These are phyloP conservation scores for Phytopythium cucurbitacearum DNA, from an alignment of 352 stramenopile species.

Conservation along the genomic window DNA sequence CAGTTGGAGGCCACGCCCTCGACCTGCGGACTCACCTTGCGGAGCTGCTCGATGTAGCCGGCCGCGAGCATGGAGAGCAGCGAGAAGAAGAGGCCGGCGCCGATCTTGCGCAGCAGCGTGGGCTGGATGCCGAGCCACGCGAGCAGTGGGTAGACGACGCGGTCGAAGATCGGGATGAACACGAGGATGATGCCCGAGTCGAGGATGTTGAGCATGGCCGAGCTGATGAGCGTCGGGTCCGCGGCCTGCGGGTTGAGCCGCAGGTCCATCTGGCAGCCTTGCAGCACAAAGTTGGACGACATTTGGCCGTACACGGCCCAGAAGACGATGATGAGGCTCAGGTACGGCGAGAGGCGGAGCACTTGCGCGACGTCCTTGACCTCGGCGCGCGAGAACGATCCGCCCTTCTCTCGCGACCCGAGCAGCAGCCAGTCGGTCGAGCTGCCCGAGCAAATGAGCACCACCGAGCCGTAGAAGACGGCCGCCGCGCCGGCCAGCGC, in stretches of 20 bases:
- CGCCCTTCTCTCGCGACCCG: constrained; percentile 44
- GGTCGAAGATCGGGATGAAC: constrained; percentile 89
- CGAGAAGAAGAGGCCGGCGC: constrained; percentile 76
- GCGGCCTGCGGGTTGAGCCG: constrained; percentile 34
- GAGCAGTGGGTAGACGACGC: constrained; percentile 74
- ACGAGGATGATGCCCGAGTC: constrained; percentile 88
- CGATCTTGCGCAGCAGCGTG: constrained; percentile 87
- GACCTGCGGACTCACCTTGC: constrained; percentile 52
- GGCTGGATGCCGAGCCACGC: constrained; percentile 58
- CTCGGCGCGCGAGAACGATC: constrained; percentile 46
- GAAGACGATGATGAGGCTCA: constrained; percentile 85
- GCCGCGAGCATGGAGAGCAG: constrained; percentile 70
- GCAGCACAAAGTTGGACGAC: constrained; percentile 80
- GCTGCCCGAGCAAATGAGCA: constrained; percentile 60
- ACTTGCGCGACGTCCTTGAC: constrained; percentile 78
- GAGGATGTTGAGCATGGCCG: constrained; percentile 84
- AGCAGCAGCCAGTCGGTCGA: constrained; percentile 58
- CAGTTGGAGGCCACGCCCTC: constrained; percentile 68
- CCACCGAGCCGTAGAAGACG: constrained; percentile 65
- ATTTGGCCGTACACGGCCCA: constrained; percentile 84
- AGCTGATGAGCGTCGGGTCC: constrained; percentile 63
- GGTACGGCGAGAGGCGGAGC: constrained; percentile 70
- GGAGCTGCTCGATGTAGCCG: constrained; percentile 64
- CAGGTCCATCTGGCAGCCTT: constrained; percentile 91
- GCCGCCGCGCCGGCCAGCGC: constrained; percentile 44